Conservation (phyloP, 306 rosid species). For the Delonix regia region DNA sequence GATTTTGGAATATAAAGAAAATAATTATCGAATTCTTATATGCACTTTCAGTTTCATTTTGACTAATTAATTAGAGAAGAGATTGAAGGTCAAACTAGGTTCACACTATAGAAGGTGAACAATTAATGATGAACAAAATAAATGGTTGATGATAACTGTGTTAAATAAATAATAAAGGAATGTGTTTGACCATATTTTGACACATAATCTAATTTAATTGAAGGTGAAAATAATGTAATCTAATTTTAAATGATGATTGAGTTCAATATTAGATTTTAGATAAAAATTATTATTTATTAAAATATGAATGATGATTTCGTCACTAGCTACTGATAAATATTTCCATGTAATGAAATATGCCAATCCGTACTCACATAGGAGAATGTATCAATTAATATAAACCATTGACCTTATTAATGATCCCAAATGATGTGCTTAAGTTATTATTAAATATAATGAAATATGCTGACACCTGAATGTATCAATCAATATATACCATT, state of each 20-base stretch:
- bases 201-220: too few relatives aligned
- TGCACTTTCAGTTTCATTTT: background rate
- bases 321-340: too few relatives aligned
- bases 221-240: too few relatives aligned
- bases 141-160: background rate
- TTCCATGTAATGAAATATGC: background rate
- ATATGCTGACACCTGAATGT: background rate
- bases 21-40: background rate
- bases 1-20: background rate
- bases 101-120: background rate
- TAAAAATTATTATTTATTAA: too few relatives aligned
- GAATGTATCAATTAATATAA: background rate
- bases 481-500: background rate
- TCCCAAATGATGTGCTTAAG: background rate
- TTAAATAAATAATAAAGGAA: background rate
- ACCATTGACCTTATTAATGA: background rate
- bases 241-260: too few relatives aligned
- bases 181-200: background rate
- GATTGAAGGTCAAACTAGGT: background rate
- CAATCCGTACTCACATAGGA: background rate
- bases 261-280: too few relatives aligned
- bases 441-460: too few relatives aligned
- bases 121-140: background rate
- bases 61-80: background rate
- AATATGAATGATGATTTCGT: too few relatives aligned